Evolutionary conservation across 495 filamentous ascomycete species (phyloP), one percentile per base, ranked within the genome.

Genomic region (Entonaema liquescens): DNA sequence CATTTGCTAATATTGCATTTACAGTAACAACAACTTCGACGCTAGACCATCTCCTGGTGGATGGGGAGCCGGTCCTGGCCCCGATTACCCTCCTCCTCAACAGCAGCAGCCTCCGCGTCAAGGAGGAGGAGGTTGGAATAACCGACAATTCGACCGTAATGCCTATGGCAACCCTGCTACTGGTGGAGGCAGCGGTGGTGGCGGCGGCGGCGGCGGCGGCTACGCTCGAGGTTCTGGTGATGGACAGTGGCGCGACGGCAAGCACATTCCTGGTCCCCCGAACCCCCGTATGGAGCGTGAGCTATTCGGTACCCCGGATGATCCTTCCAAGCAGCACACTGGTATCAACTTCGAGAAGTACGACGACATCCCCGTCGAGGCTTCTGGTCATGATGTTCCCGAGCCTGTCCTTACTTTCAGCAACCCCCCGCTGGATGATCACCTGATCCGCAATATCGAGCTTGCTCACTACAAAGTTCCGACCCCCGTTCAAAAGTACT

Each of bases 261-360:
- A 98, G 84, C 95, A 99, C 81, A 85, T 97, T 73, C 89, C 94
- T 72, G 95, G 96, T 55, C 91, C 93, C 62, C 75, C 91, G 64
- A 98, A 98, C 81, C 86, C 90, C 60, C 93, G 94, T 72, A 64
- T 95, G 25, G 95, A 99, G 84, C 93, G 94, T 77, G 95, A 99
- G 75, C 90, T 99, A 50, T 99, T 98, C 81, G 95, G 95, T 76
- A 89, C 91, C 47, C 87, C 93, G 68, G 95, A 98, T 79, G 95
- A 98, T 76, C 93, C 94, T 62, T 88, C 91, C 69, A 98, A 97
- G 84, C 91, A 97, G 79, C 92, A 93, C 74, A 97, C 92, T 19
- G 95, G 95, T 77, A 98, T 99, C 89, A 99, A 99, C 86, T 99
- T 99, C 77, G 89, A 97, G 83, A 99, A 99, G 84, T 99, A 99